phyloP scores from a whole-genome alignment of 495 filamentous ascomycete genomes.

The Aspergillus leporis region DNA sequence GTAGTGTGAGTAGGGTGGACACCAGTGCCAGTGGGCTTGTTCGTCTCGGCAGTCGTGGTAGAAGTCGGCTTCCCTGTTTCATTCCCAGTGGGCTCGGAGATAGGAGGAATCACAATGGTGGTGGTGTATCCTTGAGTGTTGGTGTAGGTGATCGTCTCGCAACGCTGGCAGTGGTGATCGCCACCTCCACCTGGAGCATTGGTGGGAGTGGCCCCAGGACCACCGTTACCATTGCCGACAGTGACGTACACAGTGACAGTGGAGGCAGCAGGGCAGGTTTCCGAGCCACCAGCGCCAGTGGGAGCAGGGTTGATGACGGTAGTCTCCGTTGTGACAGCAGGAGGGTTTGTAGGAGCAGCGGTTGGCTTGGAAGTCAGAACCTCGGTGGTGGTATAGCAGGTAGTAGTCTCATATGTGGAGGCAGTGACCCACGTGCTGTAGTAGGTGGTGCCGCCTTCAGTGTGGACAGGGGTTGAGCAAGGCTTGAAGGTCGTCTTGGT shows the following conservation, averaged over 20 bases:
- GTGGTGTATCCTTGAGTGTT: slow-evolving; percentile 9
- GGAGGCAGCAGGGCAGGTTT: slow-evolving; percentile 2
- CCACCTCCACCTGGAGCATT: background rate
- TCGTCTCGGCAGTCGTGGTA: slow-evolving; percentile 1
- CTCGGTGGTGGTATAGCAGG: slow-evolving; percentile 9
- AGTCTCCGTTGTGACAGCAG: background rate
- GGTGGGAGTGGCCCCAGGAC: slow-evolving; percentile 2
- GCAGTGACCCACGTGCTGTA: slow-evolving; percentile 10
- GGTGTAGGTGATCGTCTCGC: slow-evolving; percentile 13
- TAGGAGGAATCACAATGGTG: slow-evolving; percentile 8
- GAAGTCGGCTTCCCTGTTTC: background rate
- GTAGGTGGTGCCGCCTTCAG: slow-evolving; percentile 9
- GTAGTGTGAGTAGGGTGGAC: background rate
- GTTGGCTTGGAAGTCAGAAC: background rate
- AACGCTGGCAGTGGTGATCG: slow-evolving; percentile 4
- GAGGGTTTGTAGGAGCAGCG: background rate
- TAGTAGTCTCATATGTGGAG: slow-evolving; percentile 6
- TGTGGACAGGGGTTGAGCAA: slow-evolving; percentile 9
- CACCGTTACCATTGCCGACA: slow-evolving; percentile 3
- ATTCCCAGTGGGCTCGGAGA: background rate
- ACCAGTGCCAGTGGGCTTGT: background rate
- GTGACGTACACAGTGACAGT: slow-evolving; percentile 7
- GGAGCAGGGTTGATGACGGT: background rate
- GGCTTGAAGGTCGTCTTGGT: slow-evolving; percentile 11
- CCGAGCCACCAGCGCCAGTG: background rate